Evolutionary conservation across 805 yeast genomes (phyloP).

Genomic region (Saitoella complicata): DNA sequence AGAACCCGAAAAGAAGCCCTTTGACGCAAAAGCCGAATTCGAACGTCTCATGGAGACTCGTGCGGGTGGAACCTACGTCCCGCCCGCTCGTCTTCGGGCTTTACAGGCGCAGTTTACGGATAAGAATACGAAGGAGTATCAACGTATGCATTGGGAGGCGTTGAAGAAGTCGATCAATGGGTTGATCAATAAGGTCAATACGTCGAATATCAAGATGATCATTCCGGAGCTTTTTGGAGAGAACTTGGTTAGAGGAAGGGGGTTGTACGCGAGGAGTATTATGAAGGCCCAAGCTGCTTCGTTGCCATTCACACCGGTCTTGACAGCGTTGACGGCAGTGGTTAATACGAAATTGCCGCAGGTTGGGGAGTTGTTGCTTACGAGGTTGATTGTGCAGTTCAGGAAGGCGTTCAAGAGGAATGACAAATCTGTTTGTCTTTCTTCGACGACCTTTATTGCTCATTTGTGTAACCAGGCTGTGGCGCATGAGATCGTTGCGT

Average conservation of each 20-base stretch:
- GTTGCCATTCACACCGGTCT: slow-evolving; percentile 29
- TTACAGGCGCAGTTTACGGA: slow-evolving; percentile 24
- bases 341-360: slow-evolving; percentile 54
- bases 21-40: slow-evolving; percentile 23
- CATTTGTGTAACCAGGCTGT: slow-evolving; percentile 51
- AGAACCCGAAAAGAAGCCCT: slow-evolving; percentile 10
- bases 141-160: slow-evolving; percentile 41
- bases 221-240: slow-evolving; percentile 35
- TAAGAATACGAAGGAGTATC: slow-evolving; percentile 27
- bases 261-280: slow-evolving; percentile 40
- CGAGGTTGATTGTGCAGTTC: slow-evolving; percentile 43
- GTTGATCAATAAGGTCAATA: slow-evolving; percentile 30
- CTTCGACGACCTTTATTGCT: slow-evolving; percentile 36
- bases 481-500: slow-evolving; percentile 33
- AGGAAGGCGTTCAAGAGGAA: slow-evolving; percentile 34
- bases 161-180: slow-evolving; percentile 33
- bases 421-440: slow-evolving; percentile 29
- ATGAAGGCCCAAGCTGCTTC: slow-evolving; percentile 38
- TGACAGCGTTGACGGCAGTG: slow-evolving; percentile 41
- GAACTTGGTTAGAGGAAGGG: slow-evolving; percentile 47
- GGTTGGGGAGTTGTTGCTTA: slow-evolving; percentile 41
- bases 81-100: slow-evolving; percentile 35
- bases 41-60: slow-evolving; percentile 24
- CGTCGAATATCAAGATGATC: slow-evolving; percentile 31
- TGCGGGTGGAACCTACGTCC: slow-evolving; percentile 35